A percentile compares a stretch with the other conserved stretches of the same genome.
Conservation (phyloP, 75 land plant species). For the Azolla pinnata region DNA sequence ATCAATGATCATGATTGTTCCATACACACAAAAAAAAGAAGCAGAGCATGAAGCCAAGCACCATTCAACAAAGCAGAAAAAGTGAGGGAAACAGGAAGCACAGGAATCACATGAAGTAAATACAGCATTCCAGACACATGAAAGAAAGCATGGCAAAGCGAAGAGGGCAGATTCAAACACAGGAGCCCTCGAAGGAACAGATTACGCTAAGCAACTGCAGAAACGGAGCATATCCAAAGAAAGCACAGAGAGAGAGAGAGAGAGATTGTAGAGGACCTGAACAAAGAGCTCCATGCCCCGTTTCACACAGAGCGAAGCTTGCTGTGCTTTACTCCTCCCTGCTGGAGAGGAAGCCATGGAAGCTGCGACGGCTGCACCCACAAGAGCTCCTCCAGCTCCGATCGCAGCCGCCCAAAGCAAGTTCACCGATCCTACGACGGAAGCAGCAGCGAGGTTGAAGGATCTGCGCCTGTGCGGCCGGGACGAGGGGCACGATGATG, state of each 20-base stretch:
- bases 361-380: conserved; percentile 28
- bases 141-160: too few relatives aligned
- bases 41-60: too few relatives aligned
- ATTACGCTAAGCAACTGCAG: too few relatives aligned
- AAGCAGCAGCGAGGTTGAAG: neutral
- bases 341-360: conserved; percentile 50
- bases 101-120: too few relatives aligned
- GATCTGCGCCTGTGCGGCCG: neutral
- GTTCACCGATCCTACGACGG: neutral
- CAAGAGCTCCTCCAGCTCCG: conserved; percentile 5
- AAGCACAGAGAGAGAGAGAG: conserved; percentile 5
- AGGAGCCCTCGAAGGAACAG: too few relatives aligned
- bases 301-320: conserved; percentile 44
- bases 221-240: too few relatives aligned
- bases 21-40: too few relatives aligned
- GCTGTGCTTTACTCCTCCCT: conserved; percentile 30
- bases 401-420: neutral
- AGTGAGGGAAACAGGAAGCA: neutral
- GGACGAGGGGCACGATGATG: too few relatives aligned
- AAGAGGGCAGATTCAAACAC: too few relatives aligned
- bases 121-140: too few relatives aligned
- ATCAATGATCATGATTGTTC: too few relatives aligned
- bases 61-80: neutral
- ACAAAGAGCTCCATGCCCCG: conserved; percentile 74
- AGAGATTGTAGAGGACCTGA: conserved; percentile 35